These are phyloP conservation scores for Anthracocystis panici-leucophaei DNA, from an alignment of 1,284 basidiomycete species.

Conservation along the genomic window DNA sequence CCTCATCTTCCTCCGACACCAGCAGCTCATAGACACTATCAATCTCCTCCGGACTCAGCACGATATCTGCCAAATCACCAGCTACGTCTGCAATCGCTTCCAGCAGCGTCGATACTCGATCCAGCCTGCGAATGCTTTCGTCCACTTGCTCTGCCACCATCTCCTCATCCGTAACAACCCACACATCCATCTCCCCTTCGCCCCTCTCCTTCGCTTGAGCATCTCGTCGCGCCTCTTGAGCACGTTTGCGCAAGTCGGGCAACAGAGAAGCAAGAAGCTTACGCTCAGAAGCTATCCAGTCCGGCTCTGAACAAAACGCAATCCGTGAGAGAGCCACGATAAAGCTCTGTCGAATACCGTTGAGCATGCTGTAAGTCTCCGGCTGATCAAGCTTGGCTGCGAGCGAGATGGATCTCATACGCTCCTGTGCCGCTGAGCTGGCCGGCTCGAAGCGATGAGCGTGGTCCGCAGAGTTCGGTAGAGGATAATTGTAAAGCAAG, in stretches of 20 bases:
- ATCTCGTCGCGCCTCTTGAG: background rate
- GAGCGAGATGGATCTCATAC: constrained; percentile 33
- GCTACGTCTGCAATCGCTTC: constrained; percentile 57
- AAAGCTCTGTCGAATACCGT: constrained; percentile 62
- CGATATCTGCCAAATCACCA: constrained; percentile 58
- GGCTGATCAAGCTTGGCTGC: constrained; percentile 53
- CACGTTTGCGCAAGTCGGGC: constrained; percentile 14
- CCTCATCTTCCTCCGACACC: constrained; percentile 35
- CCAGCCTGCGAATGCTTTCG: constrained; percentile 15
- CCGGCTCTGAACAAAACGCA: constrained; percentile 60
- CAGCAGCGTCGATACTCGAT: constrained; percentile 37
- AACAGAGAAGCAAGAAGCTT: constrained; percentile 20
- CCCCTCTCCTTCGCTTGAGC: background rate
- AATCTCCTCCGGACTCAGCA: constrained; percentile 60
- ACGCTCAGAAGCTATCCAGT: constrained; percentile 52
- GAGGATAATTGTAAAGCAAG: constrained; percentile 54
- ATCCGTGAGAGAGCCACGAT: constrained; percentile 55
- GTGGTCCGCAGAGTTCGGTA: constrained; percentile 22
- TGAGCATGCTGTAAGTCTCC: constrained; percentile 57
- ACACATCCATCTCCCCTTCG: constrained; percentile 1
- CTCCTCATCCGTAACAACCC: constrained; percentile 8
- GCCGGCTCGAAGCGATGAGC: constrained; percentile 14
- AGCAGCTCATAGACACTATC: constrained; percentile 60
- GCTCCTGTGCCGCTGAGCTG: constrained; percentile 12
- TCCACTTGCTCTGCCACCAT: constrained; percentile 26